Conservation (phyloP, 148 eudicot genomes). For the Pharnaceum exiguum region DNA sequence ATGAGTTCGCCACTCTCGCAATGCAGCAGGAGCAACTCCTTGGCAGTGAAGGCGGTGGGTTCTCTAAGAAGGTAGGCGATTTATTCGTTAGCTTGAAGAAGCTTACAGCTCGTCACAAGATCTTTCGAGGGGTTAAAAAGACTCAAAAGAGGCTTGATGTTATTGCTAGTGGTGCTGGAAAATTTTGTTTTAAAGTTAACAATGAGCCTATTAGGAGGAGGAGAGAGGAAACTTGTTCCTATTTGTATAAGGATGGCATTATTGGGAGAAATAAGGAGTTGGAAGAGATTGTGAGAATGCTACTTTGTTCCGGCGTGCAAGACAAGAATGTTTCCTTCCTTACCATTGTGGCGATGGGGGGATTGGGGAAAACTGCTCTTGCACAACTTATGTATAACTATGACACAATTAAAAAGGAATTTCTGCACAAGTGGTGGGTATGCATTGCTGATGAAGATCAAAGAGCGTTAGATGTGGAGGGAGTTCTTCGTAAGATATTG, state of each 20-base stretch:
- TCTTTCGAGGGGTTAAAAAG: too few relatives aligned
- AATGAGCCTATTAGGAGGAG: background rate
- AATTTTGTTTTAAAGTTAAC: background rate
- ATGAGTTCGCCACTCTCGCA: too few relatives aligned
- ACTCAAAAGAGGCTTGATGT: too few relatives aligned
- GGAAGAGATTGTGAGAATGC: too few relatives aligned
- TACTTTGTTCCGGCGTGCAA: background rate
- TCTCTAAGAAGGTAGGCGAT: background rate
- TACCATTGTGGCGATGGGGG: constrained; percentile 24
- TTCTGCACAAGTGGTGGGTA: constrained; percentile 24
- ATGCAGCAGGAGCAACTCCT: background rate
- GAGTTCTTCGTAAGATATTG: constrained; percentile 7
- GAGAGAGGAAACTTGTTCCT: constrained; percentile 8
- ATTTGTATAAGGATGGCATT: constrained; percentile 1
- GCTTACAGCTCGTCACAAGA: too few relatives aligned
- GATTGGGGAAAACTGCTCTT: constrained; percentile 26
- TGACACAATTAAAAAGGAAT: constrained; percentile 1
- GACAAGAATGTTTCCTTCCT: constrained; percentile 6
- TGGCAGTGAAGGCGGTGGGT: background rate
- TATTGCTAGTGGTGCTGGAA: too few relatives aligned
- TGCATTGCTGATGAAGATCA: constrained; percentile 17
- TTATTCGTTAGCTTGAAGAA: constrained; percentile 5
- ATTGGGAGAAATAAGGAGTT: constrained; percentile 25
- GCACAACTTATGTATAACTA: constrained; percentile 20
- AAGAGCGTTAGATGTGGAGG: constrained; percentile 8